phyloP scores from a whole-genome alignment of 768 basidiomycete species.

The Imleria badia region DNA sequence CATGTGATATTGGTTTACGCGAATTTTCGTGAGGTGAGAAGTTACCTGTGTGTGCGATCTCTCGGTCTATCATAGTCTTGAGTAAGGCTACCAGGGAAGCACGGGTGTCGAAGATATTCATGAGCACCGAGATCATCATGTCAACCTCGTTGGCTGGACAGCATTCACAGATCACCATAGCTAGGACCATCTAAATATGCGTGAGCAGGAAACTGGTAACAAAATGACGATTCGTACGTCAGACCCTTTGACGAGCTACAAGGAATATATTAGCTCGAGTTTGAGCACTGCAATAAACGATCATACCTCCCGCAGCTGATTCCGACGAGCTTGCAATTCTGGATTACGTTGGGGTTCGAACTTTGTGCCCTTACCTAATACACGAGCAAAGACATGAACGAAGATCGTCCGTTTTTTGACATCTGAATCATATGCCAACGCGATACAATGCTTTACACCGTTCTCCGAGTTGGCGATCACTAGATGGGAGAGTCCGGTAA shows the following conservation, averaged over 20 bases:
- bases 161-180: slow-evolving; percentile 83
- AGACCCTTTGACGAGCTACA: slow-evolving; percentile 68
- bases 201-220: slow-evolving; percentile 8
- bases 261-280: slow-evolving; percentile 1
- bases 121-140: slow-evolving; percentile 78
- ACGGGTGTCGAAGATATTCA: slow-evolving; percentile 84
- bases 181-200: slow-evolving; percentile 61
- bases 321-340: slow-evolving; percentile 45
- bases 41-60: slow-evolving; percentile 75
- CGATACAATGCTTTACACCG: slow-evolving; percentile 85
- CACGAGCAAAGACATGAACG: slow-evolving; percentile 79
- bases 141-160: slow-evolving; percentile 81
- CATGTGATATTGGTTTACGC: slow-evolving; percentile 1
- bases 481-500: slow-evolving; percentile 77
- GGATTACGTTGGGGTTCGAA: slow-evolving; percentile 63
- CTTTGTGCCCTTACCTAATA: slow-evolving; percentile 75
- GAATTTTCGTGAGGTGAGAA: not conserved
- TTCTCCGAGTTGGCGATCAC: slow-evolving; percentile 83
- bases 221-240: slow-evolving; percentile 48
- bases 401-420: slow-evolving; percentile 73
- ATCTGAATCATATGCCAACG: slow-evolving; percentile 74
- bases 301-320: slow-evolving; percentile 60
- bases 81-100: slow-evolving; percentile 69
- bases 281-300: not conserved
- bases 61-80: slow-evolving; percentile 82